A percentile compares a stretch with the other conserved stretches of the same genome.
Conservation (phyloP, 371 early-diverging fungal genomes). For the Dichotomocladium elegans region DNA sequence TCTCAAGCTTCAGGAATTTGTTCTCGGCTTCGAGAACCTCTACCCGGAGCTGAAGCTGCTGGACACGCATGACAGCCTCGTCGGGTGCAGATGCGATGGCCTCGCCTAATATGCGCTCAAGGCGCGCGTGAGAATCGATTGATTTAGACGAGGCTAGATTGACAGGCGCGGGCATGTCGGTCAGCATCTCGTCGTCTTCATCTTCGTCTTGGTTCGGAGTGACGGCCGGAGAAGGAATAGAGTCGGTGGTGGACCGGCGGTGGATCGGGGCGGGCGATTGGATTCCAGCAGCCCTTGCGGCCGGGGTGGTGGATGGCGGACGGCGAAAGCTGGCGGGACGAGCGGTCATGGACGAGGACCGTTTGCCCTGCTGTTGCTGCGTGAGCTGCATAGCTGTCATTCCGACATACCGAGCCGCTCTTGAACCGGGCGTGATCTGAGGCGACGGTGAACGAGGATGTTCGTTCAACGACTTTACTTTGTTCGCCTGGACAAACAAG, state of each 20-base stretch:
- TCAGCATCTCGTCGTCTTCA: slow-evolving; percentile 29
- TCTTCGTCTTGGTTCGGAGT: slow-evolving; percentile 31
- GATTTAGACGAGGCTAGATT: slow-evolving; percentile 30
- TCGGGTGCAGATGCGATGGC: slow-evolving; percentile 37
- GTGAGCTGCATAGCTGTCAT: slow-evolving; percentile 57
- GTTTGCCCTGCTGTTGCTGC: slow-evolving; percentile 27
- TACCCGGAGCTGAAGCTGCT: slow-evolving; percentile 46
- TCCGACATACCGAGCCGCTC: slow-evolving; percentile 59
- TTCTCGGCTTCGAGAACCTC: slow-evolving; percentile 56
- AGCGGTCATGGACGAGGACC: background rate
- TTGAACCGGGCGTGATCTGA: slow-evolving; percentile 50
- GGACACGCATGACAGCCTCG: slow-evolving; percentile 41
- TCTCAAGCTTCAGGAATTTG: slow-evolving; percentile 41
- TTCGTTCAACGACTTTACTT: slow-evolving; percentile 46
- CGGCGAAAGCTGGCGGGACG: slow-evolving; percentile 6
- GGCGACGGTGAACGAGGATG: slow-evolving; percentile 29
- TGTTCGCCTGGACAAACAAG: slow-evolving; percentile 63
- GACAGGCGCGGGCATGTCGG: slow-evolving; percentile 34
- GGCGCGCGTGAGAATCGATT: slow-evolving; percentile 25
- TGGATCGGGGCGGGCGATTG: slow-evolving; percentile 16
- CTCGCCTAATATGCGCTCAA: slow-evolving; percentile 34
- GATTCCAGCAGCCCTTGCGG: no score
- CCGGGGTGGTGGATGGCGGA: slow-evolving; percentile 1
- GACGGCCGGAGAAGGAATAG: slow-evolving; percentile 37
- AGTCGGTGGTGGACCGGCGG: slow-evolving; percentile 8